Percentiles rank a stretch among this genome's conserved stretches.
Conservation (phyloP, 2,329 filamentous ascomycete species). For the Gaeumannomyces sp. region DNA sequence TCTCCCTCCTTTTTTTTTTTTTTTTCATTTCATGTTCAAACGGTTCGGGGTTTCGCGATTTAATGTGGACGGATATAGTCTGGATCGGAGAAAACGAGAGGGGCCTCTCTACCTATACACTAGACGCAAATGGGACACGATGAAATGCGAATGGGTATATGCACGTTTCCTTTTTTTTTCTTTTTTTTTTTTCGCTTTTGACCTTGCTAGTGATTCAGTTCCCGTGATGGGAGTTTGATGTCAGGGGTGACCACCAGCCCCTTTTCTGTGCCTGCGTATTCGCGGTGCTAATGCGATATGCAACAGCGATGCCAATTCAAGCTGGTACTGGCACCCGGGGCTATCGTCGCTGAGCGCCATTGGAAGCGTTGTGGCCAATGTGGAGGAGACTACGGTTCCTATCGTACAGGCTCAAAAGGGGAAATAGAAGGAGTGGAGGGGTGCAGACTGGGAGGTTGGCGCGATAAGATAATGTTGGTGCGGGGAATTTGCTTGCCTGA, state of each 20-base stretch:
- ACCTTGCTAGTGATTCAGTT: background rate
- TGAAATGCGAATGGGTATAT: background rate
- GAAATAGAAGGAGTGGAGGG: background rate
- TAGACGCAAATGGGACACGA: background rate
- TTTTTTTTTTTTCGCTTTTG: background rate
- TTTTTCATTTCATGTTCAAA: background rate
- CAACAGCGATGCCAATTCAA: too few relatives aligned
- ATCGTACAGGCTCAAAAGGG: background rate
- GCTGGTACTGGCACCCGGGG: too few relatives aligned
- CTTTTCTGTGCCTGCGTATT: background rate
- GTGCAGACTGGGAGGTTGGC: too few relatives aligned
- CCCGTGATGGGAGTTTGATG: background rate
- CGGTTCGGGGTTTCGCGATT: background rate
- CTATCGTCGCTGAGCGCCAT: too few relatives aligned
- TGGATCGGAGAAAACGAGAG: background rate
- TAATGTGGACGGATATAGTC: background rate
- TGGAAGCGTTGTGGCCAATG: too few relatives aligned
- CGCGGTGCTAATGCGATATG: too few relatives aligned
- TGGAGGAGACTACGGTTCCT: too few relatives aligned
- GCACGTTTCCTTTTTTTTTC: too few relatives aligned
- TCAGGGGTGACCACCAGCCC: background rate
- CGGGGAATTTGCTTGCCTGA: background rate
- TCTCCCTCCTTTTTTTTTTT: background rate
- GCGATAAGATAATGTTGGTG: background rate
- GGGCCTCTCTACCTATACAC: background rate